These are phyloP conservation scores for Camillea tinctor DNA, from an alignment of 2,329 filamentous ascomycete genomes.

Conservation along the genomic window DNA sequence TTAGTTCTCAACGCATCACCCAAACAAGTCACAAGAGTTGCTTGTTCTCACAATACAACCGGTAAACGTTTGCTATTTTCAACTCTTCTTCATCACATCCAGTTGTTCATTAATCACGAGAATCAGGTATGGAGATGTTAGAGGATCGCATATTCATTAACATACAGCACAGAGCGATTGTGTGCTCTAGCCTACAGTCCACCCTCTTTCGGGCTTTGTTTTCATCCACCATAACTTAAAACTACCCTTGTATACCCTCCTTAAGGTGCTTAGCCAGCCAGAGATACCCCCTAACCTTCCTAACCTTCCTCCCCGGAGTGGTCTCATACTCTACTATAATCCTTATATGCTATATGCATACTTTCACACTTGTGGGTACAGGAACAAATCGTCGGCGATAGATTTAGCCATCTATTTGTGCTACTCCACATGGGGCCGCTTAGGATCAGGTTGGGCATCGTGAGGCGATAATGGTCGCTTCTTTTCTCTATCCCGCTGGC, in stretches of 20 bases:
- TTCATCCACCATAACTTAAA: background rate
- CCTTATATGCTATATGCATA: too few species aligned
- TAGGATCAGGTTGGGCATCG: constrained; percentile 26
- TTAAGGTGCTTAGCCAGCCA: background rate
- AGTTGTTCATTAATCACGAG: background rate
- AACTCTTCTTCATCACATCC: too few species aligned
- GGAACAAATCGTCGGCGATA: constrained; percentile 11
- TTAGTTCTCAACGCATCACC: too few species aligned
- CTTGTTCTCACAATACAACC: too few species aligned
- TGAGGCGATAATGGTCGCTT: constrained; percentile 26
- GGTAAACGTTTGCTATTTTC: too few species aligned
- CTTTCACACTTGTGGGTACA: constrained; percentile 7
- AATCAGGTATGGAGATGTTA: background rate
- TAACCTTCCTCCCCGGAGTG: too few species aligned
- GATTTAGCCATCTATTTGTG: constrained; percentile 9
- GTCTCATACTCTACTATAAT: background rate
- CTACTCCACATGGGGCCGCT: constrained; percentile 30
- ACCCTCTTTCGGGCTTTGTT: background rate
- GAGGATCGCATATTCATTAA: background rate
- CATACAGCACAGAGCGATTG: background rate
- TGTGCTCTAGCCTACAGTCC: background rate
- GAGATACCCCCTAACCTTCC: background rate
- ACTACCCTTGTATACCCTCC: background rate
- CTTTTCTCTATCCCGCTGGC: constrained; percentile 31
- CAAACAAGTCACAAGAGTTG: too few species aligned